Evolutionary conservation across 768 basidiomycete species (phyloP), one percentile per base, ranked within the genome.

Genomic region (Boletus speciosus): DNA sequence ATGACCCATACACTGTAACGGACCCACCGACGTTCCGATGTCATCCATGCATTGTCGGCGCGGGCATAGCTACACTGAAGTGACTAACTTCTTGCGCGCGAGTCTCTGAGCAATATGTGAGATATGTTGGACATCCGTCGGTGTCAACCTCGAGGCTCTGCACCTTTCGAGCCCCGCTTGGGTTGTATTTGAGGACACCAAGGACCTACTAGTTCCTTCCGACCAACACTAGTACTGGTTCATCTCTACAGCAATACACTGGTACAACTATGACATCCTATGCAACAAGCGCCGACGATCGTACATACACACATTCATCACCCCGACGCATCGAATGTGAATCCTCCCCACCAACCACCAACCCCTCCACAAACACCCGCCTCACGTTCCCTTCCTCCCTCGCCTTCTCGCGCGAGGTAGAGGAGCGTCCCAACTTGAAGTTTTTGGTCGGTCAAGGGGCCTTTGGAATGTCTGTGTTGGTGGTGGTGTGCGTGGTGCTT

Each of bases 351-450:
- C 91, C 93, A 35, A 97, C 80, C 16, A 81, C 65, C 40, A 73
- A 67, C 0, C 93, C 93, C 64, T 89, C 84, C 7, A 98, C 93
- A 65, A 84, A 97, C 16, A 97, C 93, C 49, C 75, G 73, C 40
- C 73, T 72, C 47, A 96, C 82, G 66, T 70, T 68, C 49, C 63
- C 60, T 50, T 66, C 49, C 16, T 29, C 54, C 41, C 38, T 5
- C 25, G 32, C 27, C 10, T 6, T 31, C 56, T 70, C 75, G 19
- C 3, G 95, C 93, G 55, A 97, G 84, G 74, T 93, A 86, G 46
- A 97, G 75, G 41, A 96, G 75, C 1, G 90, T 82, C 6, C 85
- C 71, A 31, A 91, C 76, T 2, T 84, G 72, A 3, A 97, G 77
- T 54, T 86, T 85, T n/a, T 74, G 73, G 57, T 78, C 74, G 1